These are phyloP conservation scores for Lactifluus hygrophoroides DNA, from an alignment of 768 basidiomycete genomes.

Conservation along the genomic window DNA sequence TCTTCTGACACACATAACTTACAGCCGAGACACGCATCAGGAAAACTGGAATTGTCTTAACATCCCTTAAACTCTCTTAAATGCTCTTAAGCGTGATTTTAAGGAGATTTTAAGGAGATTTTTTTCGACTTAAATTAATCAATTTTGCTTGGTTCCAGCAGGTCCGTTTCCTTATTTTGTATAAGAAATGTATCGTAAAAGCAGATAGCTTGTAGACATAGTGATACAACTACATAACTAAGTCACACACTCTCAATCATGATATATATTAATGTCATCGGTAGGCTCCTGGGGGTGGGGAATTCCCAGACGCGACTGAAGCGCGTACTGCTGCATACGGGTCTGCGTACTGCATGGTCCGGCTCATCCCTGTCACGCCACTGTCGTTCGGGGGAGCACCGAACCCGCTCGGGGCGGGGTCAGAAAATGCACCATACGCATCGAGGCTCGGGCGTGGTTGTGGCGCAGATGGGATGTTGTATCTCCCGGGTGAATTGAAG, in stretches of 20 bases:
- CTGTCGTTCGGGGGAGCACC: conserved; percentile 34
- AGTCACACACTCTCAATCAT: background rate
- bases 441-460: conserved; percentile 62
- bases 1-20: too few species aligned
- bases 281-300: conserved; percentile 10
- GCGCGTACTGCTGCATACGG: conserved; percentile 79
- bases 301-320: conserved; percentile 15
- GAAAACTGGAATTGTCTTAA: too few species aligned
- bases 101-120: too few species aligned
- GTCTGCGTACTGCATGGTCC: conserved; percentile 90
- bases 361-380: conserved; percentile 50
- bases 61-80: too few species aligned
- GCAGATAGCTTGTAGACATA: background rate
- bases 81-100: too few species aligned
- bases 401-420: conserved; percentile 75
- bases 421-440: conserved; percentile 84
- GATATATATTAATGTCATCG: conserved; percentile 1
- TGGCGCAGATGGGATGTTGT: conserved; percentile 27
- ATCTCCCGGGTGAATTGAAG: conserved; percentile 24
- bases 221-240: conserved; percentile 13
- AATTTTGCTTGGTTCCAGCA: too few species aligned
- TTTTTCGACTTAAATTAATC: too few species aligned
- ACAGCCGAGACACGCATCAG: too few species aligned
- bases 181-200: background rate
- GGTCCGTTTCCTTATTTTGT: too few species aligned